A percentile compares a stretch with the other conserved stretches of the same genome.
Evolutionary conservation across 2,329 filamentous ascomycete species (phyloP).

Genomic region (Ceratocystis huliohia): DNA sequence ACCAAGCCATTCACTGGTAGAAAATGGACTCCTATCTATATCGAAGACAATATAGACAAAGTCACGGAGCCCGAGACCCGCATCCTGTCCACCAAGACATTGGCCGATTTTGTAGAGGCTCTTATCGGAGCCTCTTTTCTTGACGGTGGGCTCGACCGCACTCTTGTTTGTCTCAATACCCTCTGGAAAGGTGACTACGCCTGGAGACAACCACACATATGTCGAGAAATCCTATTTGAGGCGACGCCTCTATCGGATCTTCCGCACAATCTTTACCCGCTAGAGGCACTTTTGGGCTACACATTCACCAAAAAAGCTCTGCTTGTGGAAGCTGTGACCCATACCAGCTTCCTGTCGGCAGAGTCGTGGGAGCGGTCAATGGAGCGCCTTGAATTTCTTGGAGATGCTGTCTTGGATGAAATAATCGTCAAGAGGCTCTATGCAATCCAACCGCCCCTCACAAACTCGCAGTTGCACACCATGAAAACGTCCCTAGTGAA

Average conservation of each 20-base stretch:
- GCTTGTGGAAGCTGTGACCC: conserved; percentile 68
- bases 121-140: conserved; percentile 65
- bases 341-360: conserved; percentile 43
- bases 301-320: conserved; percentile 54
- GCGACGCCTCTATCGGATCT: conserved; percentile 28
- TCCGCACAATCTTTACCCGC: conserved; percentile 32
- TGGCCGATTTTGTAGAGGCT: conserved; percentile 80
- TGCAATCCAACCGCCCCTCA: conserved; percentile 31
- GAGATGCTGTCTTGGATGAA: conserved; percentile 72
- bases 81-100: conserved; percentile 56
- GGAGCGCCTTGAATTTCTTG: conserved; percentile 76
- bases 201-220: conserved; percentile 38
- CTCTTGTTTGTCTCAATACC: conserved; percentile 55
- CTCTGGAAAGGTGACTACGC: conserved; percentile 34
- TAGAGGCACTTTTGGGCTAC: conserved; percentile 60
- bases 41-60: conserved; percentile 29
- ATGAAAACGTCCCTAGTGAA: conserved; percentile 69
- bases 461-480: conserved; percentile 55
- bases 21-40: conserved; percentile 60
- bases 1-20: conserved; percentile 51
- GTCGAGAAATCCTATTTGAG: conserved; percentile 34
- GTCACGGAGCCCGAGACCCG: conserved; percentile 24
- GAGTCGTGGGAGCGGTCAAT: conserved; percentile 35
- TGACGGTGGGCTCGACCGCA: conserved; percentile 53
- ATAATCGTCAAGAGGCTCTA: conserved; percentile 56